Evolutionary conservation across 176 grass and related monocot genomes (phyloP).

Genomic region (Oryza coarctata): DNA sequence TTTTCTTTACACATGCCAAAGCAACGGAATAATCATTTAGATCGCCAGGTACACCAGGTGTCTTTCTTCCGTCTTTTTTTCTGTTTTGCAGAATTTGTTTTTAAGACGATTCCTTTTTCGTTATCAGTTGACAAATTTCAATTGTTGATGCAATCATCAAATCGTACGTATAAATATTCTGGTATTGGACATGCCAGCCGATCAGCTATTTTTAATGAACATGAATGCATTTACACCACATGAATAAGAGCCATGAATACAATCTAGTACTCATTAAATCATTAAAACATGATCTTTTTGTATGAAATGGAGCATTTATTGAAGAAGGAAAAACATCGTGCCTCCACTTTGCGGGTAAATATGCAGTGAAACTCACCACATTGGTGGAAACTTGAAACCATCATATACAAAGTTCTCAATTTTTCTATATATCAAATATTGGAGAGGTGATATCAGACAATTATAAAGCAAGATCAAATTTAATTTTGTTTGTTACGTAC

Average conservation of each 20-base stretch:
- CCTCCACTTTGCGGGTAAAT: too few species aligned
- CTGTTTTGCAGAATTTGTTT: background rate
- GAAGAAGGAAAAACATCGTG: too few species aligned
- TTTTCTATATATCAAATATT: too few species aligned
- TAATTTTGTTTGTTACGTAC: too few species aligned
- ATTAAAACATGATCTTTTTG: background rate
- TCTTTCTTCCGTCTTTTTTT: background rate
- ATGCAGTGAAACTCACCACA: too few species aligned
- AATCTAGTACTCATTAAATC: background rate
- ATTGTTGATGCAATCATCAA: background rate
- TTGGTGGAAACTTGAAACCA: too few species aligned
- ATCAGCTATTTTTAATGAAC: background rate
- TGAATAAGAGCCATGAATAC: background rate
- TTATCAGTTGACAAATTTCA: background rate
- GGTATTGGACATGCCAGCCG: background rate
- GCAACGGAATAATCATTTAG: background rate
- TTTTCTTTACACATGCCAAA: slow-evolving; percentile 40
- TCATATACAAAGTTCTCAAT: too few species aligned
- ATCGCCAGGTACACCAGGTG: background rate
- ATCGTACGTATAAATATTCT: background rate
- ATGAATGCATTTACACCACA: background rate
- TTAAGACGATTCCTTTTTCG: background rate
- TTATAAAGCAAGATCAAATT: too few species aligned
- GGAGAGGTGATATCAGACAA: too few species aligned
- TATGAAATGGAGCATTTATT: too few species aligned